Conservation (phyloP, 2,329 filamentous ascomycete genomes). For the Ophiobolus disseminans region DNA sequence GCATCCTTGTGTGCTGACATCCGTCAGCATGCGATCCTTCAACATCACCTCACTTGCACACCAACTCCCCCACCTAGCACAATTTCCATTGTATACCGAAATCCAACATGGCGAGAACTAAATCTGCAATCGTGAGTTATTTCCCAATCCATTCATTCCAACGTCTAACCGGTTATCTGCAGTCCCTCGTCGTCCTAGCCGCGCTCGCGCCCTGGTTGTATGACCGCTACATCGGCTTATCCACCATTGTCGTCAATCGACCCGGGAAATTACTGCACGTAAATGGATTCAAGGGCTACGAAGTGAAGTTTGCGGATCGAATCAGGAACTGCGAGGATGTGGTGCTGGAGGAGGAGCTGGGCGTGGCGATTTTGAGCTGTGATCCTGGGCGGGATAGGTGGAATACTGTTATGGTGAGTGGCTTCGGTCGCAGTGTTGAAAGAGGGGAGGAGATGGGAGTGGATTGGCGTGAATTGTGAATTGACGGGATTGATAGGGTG, state of each 20-base stretch:
- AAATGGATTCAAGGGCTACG: slow-evolving; percentile 32
- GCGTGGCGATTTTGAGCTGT: slow-evolving; percentile 53
- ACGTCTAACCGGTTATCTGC: neutral
- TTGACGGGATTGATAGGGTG: slow-evolving; percentile 30
- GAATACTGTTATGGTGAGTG: slow-evolving; percentile 56
- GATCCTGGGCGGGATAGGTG: slow-evolving; percentile 52
- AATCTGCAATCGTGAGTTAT: too few relatives aligned
- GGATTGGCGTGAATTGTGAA: neutral
- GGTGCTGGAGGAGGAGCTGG: slow-evolving; percentile 44
- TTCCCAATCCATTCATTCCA: too few relatives aligned
- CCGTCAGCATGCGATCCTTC: too few relatives aligned
- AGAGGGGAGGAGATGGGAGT: neutral
- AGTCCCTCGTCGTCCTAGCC: slow-evolving; percentile 23
- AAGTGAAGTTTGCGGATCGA: slow-evolving; percentile 44
- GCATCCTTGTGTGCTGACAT: too few relatives aligned
- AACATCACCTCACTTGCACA: too few relatives aligned
- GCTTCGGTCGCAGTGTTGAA: neutral
- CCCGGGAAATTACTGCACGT: slow-evolving; percentile 28
- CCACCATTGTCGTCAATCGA: slow-evolving; percentile 26
- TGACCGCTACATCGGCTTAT: slow-evolving; percentile 32
- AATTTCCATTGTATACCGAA: too few relatives aligned
- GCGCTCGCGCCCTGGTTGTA: slow-evolving; percentile 33
- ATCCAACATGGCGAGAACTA: too few relatives aligned
- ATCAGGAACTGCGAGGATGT: slow-evolving; percentile 56
- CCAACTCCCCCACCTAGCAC: too few relatives aligned